Evolutionary conservation across 1,139 yeast genomes (phyloP), one percentile per base, ranked within the genome.

Genomic region (Suhomyces bribrorum): DNA sequence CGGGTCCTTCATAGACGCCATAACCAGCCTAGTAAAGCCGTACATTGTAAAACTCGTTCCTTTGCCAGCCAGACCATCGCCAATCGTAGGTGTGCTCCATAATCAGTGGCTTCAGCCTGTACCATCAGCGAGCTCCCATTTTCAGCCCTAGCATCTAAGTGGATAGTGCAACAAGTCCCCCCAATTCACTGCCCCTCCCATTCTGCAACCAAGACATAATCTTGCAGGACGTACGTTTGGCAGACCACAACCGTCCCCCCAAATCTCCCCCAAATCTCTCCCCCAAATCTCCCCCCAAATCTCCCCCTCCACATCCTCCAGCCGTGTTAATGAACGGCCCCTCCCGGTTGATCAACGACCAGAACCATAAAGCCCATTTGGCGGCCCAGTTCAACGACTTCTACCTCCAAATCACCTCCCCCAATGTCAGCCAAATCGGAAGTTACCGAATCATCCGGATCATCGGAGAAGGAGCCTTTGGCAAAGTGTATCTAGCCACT

Each of bases 391-490:
- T 82, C 59, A 80, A 81, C 48, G 74, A 74, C 37, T 75, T 84
- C 43, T 80, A 81, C 52, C 60, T 74, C 31, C 75, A 77, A 43
- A 76, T 81, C 40, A 73, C 79, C 1, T 66, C 77, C 17, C 61
- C 74, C 11, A 76, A 73, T 33, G 61, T 81, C 31, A 67, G 67
- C 34, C 83, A 80, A 41, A 81, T 90, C 12, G 97, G 97, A 0
- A 86, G 84, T 59, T 90, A 90, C 56, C 69, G 73, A 39, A 79
- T 90, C 9, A 56, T 79, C 8, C 71, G 79, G 44, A 87, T 81
- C 44, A 81, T 90, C 14, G 97, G 96, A 2, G 89, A 86, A 53
- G 96, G 96, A 1, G 80, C 95, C 9, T 92, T 89, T 69, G 97
- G 97, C 6, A 86, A 86, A 54, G 96, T 89, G 1, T 92, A 85